Evolutionary conservation across 257 asterid species (phyloP), one percentile per base, ranked within the genome.

Genomic region (Coffea canephora): DNA sequence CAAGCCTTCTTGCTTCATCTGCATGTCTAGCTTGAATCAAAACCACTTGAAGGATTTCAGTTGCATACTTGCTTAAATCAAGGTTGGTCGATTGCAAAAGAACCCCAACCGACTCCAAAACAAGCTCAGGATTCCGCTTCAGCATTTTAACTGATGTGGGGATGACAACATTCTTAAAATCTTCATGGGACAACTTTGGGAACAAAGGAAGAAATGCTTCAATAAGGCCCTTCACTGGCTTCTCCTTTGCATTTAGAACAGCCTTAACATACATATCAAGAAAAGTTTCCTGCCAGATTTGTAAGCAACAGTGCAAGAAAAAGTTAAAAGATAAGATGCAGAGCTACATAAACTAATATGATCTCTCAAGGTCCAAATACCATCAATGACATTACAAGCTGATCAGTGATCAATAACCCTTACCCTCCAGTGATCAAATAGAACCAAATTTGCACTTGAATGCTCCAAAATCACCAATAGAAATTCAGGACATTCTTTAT

Each of bases 101-200:
- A 85, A 92, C 84, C 77, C 91, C 93, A 84, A 96, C 84, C 64
- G 97, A 93, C 84, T 94, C 98, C 83, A 96, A 89, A 74, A 96
- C 97, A 75, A 96, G 92, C 91, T 96, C 99, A 15, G 99, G 99
- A 83, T 94, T 96, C 84, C 99, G 91, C 86, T 96, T 96, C 91
- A 96, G 87, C 99, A 96, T 93, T 89, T 92, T 96, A 86, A 96
- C 86, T 82, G 92, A 88, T 70, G 93, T 83, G 12, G 99, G 97
- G 61, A 92, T 88, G 66, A 94, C 80, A 65, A 82, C 80, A 80
- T 76, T 90, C 87, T 84, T 92, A 78, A 96, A 91, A 87, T 96
- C 97, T 79, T 96, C 99, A 85, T 94, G 99, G 31, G 93, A 85
- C 81, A 96, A 83, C 82, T 84, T 86, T 65, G 90, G 69, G 88